Evolutionary conservation across 108 stramenopile species (phyloP).

Genomic region (Parmales sp.): DNA sequence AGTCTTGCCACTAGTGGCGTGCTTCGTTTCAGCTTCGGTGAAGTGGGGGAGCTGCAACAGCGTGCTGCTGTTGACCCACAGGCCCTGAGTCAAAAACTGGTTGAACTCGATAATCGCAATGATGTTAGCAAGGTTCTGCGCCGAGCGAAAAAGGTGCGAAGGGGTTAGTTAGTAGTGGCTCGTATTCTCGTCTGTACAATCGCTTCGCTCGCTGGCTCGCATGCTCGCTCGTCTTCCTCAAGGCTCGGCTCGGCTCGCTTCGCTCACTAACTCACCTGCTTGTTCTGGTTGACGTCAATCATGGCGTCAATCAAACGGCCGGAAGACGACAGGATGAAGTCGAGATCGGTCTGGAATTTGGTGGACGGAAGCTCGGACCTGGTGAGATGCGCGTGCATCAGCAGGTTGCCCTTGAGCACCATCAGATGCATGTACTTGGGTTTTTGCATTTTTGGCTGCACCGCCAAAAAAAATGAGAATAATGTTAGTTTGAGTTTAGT

Average conservation of each 20-base stretch:
- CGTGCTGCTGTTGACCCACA: slow-evolving; percentile 72
- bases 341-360: slow-evolving; percentile 50
- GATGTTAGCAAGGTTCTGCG: no score
- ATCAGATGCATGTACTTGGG: slow-evolving; percentile 77
- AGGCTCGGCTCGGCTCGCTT: no score
- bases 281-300: slow-evolving; percentile 84
- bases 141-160: no score
- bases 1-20: slow-evolving; percentile 50
- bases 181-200: no score
- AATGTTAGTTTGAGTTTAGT: neutral
- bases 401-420: slow-evolving; percentile 84
- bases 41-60: slow-evolving; percentile 86
- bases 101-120: slow-evolving; percentile 78
- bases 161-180: no score
- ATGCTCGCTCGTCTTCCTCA: no score
- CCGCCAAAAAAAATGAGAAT: no score
- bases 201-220: no score
- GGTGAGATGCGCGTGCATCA: slow-evolving; percentile 79
- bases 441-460: slow-evolving; percentile 68
- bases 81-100: slow-evolving; percentile 80
- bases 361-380: slow-evolving; percentile 25
- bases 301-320: slow-evolving; percentile 85
- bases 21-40: slow-evolving; percentile 60
- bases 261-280: no score
- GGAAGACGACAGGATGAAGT: slow-evolving; percentile 67